A percentile compares a stretch with the other conserved stretches of the same genome.
Evolutionary conservation across 257 asterid species (phyloP).

Genomic region (Leonotis leonurus): DNA sequence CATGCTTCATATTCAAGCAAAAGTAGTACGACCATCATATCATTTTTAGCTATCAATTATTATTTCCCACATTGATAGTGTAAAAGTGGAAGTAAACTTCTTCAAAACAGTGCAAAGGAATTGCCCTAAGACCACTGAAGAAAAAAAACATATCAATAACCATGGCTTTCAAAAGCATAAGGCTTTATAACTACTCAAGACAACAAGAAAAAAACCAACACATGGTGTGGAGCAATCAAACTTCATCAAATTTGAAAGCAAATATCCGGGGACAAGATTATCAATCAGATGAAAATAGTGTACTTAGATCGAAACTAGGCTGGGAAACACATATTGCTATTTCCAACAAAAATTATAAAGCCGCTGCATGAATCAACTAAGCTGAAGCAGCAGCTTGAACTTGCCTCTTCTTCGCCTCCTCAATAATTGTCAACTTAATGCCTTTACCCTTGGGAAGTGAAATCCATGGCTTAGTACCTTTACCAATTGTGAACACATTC

Average conservation of each 20-base stretch:
- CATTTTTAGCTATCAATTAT: no score
- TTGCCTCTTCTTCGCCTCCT: constrained; percentile 41
- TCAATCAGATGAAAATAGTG: neutral
- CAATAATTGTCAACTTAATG: constrained; percentile 37
- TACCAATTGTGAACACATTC: constrained; percentile 33
- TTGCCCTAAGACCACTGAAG: no score
- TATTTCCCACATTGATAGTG: no score
- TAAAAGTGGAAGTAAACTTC: no score
- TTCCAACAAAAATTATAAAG: neutral
- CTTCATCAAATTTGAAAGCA: neutral
- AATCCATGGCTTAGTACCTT: constrained; percentile 44
- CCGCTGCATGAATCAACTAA: constrained; percentile 2
- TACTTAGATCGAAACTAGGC: neutral
- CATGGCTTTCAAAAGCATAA: no score
- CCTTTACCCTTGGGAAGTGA: constrained; percentile 51
- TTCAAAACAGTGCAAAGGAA: no score
- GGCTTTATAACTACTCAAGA: no score
- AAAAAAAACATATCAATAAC: no score
- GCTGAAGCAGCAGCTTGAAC: constrained; percentile 19
- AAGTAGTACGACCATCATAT: no score
- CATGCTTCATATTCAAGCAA: no score
- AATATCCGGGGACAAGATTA: neutral
- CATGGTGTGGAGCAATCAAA: no score
- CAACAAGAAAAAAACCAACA: no score
- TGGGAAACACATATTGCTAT: neutral